Base-by-base conservation (phyloP, 2,329 filamentous ascomycete species). In the Xylaria arbuscula region DNA sequence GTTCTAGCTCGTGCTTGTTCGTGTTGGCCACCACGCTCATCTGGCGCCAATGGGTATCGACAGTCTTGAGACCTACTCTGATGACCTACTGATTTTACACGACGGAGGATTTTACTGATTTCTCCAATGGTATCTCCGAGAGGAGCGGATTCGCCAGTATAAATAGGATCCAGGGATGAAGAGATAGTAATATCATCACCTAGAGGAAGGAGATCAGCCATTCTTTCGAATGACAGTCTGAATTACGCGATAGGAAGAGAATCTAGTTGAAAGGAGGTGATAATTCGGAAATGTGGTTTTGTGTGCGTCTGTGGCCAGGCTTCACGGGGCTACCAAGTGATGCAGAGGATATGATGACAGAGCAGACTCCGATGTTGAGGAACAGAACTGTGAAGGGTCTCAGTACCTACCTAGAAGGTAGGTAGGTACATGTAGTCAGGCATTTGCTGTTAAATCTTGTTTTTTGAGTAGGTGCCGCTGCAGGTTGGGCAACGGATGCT, bases 71-170 rank as follows among this genome's bases (percentile, higher is more conserved):
- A 34, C 28, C 19, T 34, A 28, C 7, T 22, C 15, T n/a, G 28
- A 48, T 58, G 42, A 17, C 45, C 13, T 42, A 34, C 66, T 19
- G 70, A 72, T 22, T 65, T 64, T 7, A 60, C 51, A 28, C 70
- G 70, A 22, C 63, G 51, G 22, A 68, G 62, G 24, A 66, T 48
- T 45, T 40, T 47, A 17, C 24, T 55, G 17, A 67, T 62, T 15
- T 55, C 34, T 28, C 36, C 19, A n/a, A 58, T 58, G 13, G 59
- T 22, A 9, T 45, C 13, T 38, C 61, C 57, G 17, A 61, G 57
- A 17, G 58, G 38, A 47, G 45, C 34, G 38, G 67, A 61, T 22
- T 51, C 36, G n/a, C 45, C 50, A 3, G 36, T 48, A 51, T 50
- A 61, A 28, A 58, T 45, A 9, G 67, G 22, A 3, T 47, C 55